These are phyloP conservation scores for Debaryomyces nepalensis DNA, from an alignment of 1,139 yeast genomes.

Conservation along the genomic window DNA sequence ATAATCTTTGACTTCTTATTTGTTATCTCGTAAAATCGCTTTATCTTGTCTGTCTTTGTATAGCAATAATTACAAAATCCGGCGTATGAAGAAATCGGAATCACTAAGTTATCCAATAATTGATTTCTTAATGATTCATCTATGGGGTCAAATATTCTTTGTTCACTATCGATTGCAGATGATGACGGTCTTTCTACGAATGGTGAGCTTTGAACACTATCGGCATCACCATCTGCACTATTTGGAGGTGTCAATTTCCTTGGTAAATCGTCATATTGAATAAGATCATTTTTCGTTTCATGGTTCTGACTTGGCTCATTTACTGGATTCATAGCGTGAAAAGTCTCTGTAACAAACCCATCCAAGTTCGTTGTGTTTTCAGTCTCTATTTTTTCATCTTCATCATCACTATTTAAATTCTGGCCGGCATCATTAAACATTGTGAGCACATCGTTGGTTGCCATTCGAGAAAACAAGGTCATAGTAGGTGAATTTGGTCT, in stretches of 20 bases:
- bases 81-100: conserved; percentile 33
- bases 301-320: too few relatives aligned
- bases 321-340: conserved; percentile 24
- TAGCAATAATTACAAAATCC: conserved; percentile 31
- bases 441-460: conserved; percentile 71
- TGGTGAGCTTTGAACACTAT: conserved; percentile 46
- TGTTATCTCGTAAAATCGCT: conserved; percentile 38
- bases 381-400: conserved; percentile 33
- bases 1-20: conserved; percentile 39
- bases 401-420: conserved; percentile 34
- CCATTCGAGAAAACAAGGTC: conserved; percentile 76
- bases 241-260: conserved; percentile 34
- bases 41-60: conserved; percentile 32
- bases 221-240: conserved; percentile 29
- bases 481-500: conserved; percentile 70
- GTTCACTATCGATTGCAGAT: conserved; percentile 11
- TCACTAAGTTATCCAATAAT: conserved; percentile 29
- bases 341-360: conserved; percentile 59
- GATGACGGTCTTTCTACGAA: conserved; percentile 46
- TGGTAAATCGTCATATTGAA: too few relatives aligned
- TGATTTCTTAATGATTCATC: conserved; percentile 28
- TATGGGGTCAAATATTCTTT: conserved; percentile 31
- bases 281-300: too few relatives aligned
- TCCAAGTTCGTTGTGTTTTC: conserved; percentile 46
- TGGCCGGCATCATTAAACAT: conserved; percentile 75